phyloP scores from a whole-genome alignment of 306 rosid species.

The Vigna mungo region DNA sequence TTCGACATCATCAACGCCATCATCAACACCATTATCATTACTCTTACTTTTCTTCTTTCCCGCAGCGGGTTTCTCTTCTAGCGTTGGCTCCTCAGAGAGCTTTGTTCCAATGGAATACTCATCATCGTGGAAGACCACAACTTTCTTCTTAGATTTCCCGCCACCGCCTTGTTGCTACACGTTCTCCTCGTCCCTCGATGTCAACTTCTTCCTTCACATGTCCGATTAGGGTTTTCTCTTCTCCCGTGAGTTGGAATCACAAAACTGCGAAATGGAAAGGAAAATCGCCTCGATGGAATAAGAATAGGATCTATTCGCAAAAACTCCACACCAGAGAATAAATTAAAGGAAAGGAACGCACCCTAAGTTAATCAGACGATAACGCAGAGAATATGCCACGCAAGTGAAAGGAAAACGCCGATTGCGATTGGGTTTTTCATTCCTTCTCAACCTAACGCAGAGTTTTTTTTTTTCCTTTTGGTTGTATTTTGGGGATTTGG shows the following conservation, averaged over 20 bases:
- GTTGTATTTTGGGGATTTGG: no score
- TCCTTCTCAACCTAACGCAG: no score
- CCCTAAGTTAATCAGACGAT: background rate
- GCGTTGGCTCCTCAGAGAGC: conserved; percentile 56
- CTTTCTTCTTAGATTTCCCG: conserved; percentile 86
- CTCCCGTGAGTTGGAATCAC: conserved; percentile 35
- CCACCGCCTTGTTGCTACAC: conserved; percentile 52
- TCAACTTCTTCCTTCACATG: conserved; percentile 87
- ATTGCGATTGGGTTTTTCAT: background rate
- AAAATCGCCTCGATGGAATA: background rate
- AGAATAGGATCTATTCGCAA: background rate
- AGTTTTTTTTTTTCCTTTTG: no score
- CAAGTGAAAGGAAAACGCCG: background rate
- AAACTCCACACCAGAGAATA: background rate
- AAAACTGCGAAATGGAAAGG: conserved; percentile 32
- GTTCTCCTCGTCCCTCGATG: conserved; percentile 68
- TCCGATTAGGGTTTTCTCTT: conserved; percentile 36
- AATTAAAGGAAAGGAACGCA: background rate
- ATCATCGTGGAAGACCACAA: conserved; percentile 69
- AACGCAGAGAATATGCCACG: background rate
- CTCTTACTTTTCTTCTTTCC: conserved; percentile 80
- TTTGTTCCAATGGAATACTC: conserved; percentile 78
- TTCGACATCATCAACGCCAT: conserved; percentile 56
- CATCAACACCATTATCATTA: conserved; percentile 49
- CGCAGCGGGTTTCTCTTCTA: conserved; percentile 44